Evolutionary conservation across 371 early-diverging fungal genomes (phyloP), one percentile per base, ranked within the genome.

Genomic region (Entomophthora muscae): DNA sequence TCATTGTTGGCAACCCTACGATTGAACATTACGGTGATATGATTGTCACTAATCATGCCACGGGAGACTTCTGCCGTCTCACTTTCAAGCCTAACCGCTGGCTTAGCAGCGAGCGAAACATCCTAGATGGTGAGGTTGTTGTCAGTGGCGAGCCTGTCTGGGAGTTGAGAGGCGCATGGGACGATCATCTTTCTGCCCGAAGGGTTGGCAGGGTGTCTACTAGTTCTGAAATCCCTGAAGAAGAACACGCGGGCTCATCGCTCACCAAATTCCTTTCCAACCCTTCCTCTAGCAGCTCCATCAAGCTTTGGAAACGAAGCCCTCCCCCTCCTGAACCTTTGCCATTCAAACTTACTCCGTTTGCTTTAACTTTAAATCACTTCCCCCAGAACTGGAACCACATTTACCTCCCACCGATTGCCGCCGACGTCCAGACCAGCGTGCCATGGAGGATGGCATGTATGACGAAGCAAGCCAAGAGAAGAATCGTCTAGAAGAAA

Each of bases 1-100:
- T 90, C 60, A 88, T 91, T 67, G 76, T 86, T 12, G 91, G 91
- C n/a, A 85, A 77, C 53, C 78, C 87, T 12, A 83, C 79, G 77
- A 80, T 91, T 64, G 89, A 90, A 62, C 86, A 87, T 66, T 79
- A 80, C 65, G 91, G 91, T 30, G 90, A 89, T 63, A 82, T 91
- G 76, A 69, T 77, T 23, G 76, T 90, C 28, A 70, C 70, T 5
- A 91, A 91, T 70, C 84, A 83, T 69, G 73, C 78, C 7, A 88
- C 90, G 0, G 83, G 85, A 24, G 89, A 90, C 57, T 65, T 65
- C 3, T 82, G 83, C 66, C 68, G 66, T 27, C 64, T 91, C 54
- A 85, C 84, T 0, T 91, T 90, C 74, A 83, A 86, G 71, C 80
- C 78, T 23, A 77, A 80, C 26, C 76, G 79, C 3, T 83, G 86